Percentiles rank a stretch among this genome's conserved stretches.
Evolutionary conservation across 106 monocot genomes (phyloP).

Genomic region (Phalaenopsis equestris): DNA sequence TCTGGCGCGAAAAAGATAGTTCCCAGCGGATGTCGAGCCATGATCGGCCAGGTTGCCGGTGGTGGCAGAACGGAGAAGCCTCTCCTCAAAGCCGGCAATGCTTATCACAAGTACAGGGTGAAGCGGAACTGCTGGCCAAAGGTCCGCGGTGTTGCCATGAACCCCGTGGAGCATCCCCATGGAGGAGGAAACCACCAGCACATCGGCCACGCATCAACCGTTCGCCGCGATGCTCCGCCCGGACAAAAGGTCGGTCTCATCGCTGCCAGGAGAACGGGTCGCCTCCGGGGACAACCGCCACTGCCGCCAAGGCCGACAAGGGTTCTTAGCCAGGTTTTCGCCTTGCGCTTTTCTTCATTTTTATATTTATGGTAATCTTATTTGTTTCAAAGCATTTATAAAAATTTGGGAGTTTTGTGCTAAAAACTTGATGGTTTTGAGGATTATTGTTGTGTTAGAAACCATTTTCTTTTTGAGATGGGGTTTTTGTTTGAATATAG

Average conservation of each 20-base stretch:
- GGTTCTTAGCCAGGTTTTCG: constrained; percentile 3
- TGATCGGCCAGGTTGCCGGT: constrained; percentile 32
- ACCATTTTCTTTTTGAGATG: no score
- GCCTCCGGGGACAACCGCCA: constrained; percentile 43
- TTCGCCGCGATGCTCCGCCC: constrained; percentile 47
- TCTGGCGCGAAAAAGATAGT: constrained; percentile 29
- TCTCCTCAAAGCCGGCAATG: constrained; percentile 39
- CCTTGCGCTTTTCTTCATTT: no score
- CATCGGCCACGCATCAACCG: constrained; percentile 50
- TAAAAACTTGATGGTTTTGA: no score
- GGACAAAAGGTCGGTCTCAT: constrained; percentile 57
- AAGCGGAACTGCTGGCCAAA: constrained; percentile 71
- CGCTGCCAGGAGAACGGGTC: constrained; percentile 56
- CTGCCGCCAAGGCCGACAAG: constrained; percentile 34
- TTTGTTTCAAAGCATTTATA: no score
- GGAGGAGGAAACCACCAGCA: constrained; percentile 72
- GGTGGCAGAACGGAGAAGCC: constrained; percentile 39
- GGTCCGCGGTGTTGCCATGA: constrained; percentile 70
- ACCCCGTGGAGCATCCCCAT: constrained; percentile 62
- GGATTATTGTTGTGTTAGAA: no score
- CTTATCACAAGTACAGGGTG: constrained; percentile 48
- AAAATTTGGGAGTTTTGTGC: no score
- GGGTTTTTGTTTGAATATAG: no score
- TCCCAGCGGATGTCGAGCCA: constrained; percentile 25
- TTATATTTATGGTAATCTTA: no score